Conservation (phyloP, 2,329 filamentous ascomycete species). For the Aspergillus terreus region DNA sequence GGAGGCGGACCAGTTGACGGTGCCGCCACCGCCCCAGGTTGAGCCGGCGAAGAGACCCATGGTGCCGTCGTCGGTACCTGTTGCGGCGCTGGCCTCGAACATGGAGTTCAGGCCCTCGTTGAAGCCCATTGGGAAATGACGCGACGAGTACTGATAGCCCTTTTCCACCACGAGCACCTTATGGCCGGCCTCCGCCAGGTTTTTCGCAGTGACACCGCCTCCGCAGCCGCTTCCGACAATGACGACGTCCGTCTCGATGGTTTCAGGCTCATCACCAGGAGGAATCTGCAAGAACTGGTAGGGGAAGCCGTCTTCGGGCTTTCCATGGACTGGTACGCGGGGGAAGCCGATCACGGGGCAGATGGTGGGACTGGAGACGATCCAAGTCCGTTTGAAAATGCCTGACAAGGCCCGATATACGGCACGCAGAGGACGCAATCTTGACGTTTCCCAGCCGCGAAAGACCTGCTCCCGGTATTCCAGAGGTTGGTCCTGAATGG, state of each 20-base stretch:
- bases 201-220: conserved; percentile 75
- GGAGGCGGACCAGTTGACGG: conserved; percentile 76
- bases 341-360: conserved; percentile 52
- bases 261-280: conserved; percentile 50
- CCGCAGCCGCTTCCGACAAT: conserved; percentile 86
- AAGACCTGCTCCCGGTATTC: conserved; percentile 54
- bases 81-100: conserved; percentile 64
- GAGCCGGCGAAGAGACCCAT: conserved; percentile 64
- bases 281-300: conserved; percentile 59
- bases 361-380: conserved; percentile 49
- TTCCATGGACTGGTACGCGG: conserved; percentile 51
- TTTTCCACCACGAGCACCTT: conserved; percentile 80
- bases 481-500: conserved; percentile 53
- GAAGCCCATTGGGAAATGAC: conserved; percentile 71
- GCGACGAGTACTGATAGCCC: conserved; percentile 69
- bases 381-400: conserved; percentile 52
- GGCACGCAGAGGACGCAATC: conserved; percentile 50
- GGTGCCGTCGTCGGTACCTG: conserved; percentile 54
- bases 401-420: conserved; percentile 48
- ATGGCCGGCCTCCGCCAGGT: conserved; percentile 71
- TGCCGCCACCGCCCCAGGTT: conserved; percentile 81
- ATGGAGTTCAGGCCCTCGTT: conserved; percentile 59
- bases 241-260: conserved; percentile 74
- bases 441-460: conserved; percentile 50
- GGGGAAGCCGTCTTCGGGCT: conserved; percentile 48